A percentile compares a stretch with the other conserved stretches of the same genome.
Conservation (phyloP, 2,329 filamentous ascomycete species). For the Trichoderma aggressivum region DNA sequence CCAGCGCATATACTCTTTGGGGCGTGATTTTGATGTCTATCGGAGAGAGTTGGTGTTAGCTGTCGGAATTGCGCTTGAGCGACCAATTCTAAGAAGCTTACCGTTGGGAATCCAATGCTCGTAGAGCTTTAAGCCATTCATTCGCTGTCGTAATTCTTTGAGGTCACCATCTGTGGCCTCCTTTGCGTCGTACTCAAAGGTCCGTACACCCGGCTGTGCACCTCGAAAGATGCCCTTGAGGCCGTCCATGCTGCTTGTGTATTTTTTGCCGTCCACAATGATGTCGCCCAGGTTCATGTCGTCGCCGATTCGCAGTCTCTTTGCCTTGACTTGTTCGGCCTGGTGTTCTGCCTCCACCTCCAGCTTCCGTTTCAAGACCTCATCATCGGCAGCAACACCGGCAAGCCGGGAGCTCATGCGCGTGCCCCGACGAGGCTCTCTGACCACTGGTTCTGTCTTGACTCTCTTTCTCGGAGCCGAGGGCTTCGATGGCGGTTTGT, state of each 20-base stretch:
- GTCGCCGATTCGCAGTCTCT: conserved; percentile 52
- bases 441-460: conserved; percentile 43
- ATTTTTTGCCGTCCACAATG: conserved; percentile 74
- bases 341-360: conserved; percentile 48
- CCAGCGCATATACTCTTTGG: conserved; percentile 80
- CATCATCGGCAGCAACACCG: conserved; percentile 48
- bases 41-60: neutral
- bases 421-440: conserved; percentile 47
- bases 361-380: conserved; percentile 48
- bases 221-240: conserved; percentile 57
- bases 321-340: conserved; percentile 48
- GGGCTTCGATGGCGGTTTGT: conserved; percentile 45
- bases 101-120: conserved; percentile 79
- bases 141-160: conserved; percentile 68
- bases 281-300: conserved; percentile 73
- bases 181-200: conserved; percentile 82
- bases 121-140: conserved; percentile 76
- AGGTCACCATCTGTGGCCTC: conserved; percentile 75
- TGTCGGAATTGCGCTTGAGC: neutral
- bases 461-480: conserved; percentile 34
- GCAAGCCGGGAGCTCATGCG: conserved; percentile 58
- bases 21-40: conserved; percentile 87
- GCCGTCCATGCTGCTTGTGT: conserved; percentile 64
- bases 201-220: conserved; percentile 76
- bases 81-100: conserved; percentile 36